Conservation (phyloP, 2,329 filamentous ascomycete species). For the Elsinoe arachidis region DNA sequence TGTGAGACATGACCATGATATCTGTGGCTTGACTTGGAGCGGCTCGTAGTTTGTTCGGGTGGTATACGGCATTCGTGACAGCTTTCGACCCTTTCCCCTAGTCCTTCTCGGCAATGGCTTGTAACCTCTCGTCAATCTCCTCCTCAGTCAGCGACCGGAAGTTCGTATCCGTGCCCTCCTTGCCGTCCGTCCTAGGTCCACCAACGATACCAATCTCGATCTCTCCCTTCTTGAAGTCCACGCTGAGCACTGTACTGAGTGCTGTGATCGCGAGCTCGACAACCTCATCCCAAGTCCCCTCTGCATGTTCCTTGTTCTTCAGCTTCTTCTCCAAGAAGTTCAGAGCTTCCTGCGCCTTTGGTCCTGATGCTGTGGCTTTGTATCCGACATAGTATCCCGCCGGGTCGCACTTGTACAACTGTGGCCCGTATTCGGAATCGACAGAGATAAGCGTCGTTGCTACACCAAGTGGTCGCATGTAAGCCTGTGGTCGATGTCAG, state of each 20-base stretch:
- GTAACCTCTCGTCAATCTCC: constrained; percentile 95
- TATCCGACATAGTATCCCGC: constrained; percentile 97
- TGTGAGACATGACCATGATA: neutral
- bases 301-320: constrained; percentile 94
- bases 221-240: constrained; percentile 99
- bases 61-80: constrained; percentile 8
- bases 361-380: constrained; percentile 93
- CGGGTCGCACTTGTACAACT: constrained; percentile 97
- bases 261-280: constrained; percentile 95
- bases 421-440: constrained; percentile 83
- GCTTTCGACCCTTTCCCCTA: constrained; percentile 39
- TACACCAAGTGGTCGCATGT: constrained; percentile 96
- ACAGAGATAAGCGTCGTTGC: constrained; percentile 91
- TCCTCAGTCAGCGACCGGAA: constrained; percentile 92
- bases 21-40: neutral
- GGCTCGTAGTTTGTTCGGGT: neutral
- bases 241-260: constrained; percentile 90
- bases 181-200: constrained; percentile 70
- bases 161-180: constrained; percentile 66
- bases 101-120: constrained; percentile 98
- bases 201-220: constrained; percentile 97
- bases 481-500: constrained; percentile 51
- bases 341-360: constrained; percentile 96
- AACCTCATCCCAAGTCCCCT: constrained; percentile 92
- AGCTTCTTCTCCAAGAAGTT: constrained; percentile 99